Evolutionary conservation across 2,329 filamentous ascomycete species (phyloP).

Genomic region (Emmonsia crescens): DNA sequence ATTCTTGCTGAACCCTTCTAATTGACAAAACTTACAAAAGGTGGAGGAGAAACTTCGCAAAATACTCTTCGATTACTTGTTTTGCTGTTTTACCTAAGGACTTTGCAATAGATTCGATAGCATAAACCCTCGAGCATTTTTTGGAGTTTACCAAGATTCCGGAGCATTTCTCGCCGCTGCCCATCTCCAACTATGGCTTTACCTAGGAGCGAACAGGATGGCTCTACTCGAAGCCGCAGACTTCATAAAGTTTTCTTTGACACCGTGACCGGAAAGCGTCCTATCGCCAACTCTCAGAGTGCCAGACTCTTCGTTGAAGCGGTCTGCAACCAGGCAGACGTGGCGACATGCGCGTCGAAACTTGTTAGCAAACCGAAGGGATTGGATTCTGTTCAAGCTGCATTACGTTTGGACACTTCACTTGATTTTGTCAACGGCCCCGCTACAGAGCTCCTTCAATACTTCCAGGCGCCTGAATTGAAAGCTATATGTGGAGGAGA

Average conservation of each 20-base stretch:
- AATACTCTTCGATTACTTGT: not conserved
- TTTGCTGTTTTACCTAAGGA: not conserved
- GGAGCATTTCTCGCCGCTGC: not conserved
- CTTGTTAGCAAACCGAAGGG: constrained; percentile 24
- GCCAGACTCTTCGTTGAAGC: constrained; percentile 39
- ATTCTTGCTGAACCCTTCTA: not conserved
- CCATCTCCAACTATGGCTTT: not conserved
- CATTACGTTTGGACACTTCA: constrained; percentile 34
- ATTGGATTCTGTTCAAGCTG: constrained; percentile 26
- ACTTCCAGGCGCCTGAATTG: constrained; percentile 21
- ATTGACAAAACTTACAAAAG: not conserved
- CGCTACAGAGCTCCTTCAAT: constrained; percentile 21
- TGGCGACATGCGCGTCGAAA: constrained; percentile 30
- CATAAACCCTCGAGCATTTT: not conserved
- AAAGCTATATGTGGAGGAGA: constrained; percentile 5
- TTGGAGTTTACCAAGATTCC: not conserved
- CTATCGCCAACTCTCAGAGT: constrained; percentile 22
- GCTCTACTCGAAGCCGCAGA: not conserved
- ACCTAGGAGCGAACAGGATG: not conserved
- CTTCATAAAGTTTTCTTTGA: not conserved
- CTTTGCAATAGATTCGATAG: not conserved
- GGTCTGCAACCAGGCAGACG: constrained; percentile 33
- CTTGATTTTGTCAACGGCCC: constrained; percentile 32
- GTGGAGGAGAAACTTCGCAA: not conserved
- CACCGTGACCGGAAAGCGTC: not conserved